Conservation (phyloP, 768 basidiomycete species). For the Suillus fuscotomentosus region DNA sequence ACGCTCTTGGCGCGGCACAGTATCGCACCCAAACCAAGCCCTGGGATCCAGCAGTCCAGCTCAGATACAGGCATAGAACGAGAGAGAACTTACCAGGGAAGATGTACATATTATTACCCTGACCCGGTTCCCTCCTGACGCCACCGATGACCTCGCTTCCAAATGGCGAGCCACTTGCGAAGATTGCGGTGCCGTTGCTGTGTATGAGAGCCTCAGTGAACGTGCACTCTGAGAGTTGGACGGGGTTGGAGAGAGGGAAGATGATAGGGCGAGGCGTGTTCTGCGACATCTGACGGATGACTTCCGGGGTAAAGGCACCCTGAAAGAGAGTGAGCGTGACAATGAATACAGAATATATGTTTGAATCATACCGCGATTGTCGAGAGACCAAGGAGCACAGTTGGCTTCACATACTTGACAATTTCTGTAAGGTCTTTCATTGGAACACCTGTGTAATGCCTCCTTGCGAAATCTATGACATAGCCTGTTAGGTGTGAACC, state of each 20-base stretch:
- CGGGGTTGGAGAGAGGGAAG: conserved; percentile 91
- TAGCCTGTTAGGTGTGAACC: conserved; percentile 6
- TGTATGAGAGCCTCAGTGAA: conserved; percentile 72
- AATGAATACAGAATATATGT: background rate
- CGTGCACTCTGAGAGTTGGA: conserved; percentile 76
- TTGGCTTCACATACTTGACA: conserved; percentile 79
- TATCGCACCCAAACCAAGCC: conserved; percentile 79
- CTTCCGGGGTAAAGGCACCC: conserved; percentile 73
- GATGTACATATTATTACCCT: conserved; percentile 95
- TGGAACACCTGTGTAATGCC: conserved; percentile 75
- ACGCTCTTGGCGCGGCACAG: conserved; percentile 65
- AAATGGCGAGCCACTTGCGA: conserved; percentile 90
- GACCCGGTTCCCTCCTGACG: conserved; percentile 67
- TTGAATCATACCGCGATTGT: conserved; percentile 56
- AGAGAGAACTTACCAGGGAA: conserved; percentile 51
- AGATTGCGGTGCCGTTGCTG: conserved; percentile 76
- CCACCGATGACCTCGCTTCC: conserved; percentile 56
- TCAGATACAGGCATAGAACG: background rate
- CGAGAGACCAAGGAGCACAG: conserved; percentile 87
- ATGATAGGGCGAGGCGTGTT: conserved; percentile 85
- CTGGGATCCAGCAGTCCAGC: conserved; percentile 23
- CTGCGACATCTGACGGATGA: conserved; percentile 74
- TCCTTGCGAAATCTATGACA: conserved; percentile 73
- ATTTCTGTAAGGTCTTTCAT: conserved; percentile 76
- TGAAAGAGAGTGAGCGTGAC: conserved; percentile 16